phyloP scores from a whole-genome alignment of 768 basidiomycete species.

The Botryobasidium botryosum region DNA sequence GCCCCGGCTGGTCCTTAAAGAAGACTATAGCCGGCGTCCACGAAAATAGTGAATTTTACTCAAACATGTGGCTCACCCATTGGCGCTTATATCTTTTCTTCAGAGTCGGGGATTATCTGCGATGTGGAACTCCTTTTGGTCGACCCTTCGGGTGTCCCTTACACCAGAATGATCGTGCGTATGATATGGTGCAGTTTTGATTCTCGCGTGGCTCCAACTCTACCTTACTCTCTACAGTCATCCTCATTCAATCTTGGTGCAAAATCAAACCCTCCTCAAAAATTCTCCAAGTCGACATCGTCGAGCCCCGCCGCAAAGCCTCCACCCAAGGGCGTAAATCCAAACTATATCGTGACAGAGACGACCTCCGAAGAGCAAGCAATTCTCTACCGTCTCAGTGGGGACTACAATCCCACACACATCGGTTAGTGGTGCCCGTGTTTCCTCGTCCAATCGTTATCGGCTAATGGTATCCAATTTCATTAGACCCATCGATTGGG shows the following conservation, averaged over 20 bases:
- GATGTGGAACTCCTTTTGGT: constrained; percentile 47
- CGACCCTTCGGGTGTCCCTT: constrained; percentile 39
- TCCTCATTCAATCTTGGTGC: constrained; percentile 57
- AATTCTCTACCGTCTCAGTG: constrained; percentile 51
- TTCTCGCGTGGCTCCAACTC: not conserved
- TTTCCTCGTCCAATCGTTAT: not conserved
- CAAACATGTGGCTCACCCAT: not conserved
- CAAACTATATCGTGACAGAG: constrained; percentile 45
- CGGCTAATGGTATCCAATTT: not conserved
- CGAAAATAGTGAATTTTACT: constrained; percentile 48
- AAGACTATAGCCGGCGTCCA: constrained; percentile 47
- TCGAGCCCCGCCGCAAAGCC: constrained; percentile 35
- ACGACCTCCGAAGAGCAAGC: constrained; percentile 48
- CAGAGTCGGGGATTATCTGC: constrained; percentile 61
- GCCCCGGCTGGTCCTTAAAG: constrained; percentile 62
- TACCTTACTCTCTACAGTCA: constrained; percentile 22
- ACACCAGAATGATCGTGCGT: constrained; percentile 45
- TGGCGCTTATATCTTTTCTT: not conserved
- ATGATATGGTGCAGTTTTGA: not conserved
- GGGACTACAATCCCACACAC: constrained; percentile 67
- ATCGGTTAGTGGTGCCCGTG: constrained; percentile 35
- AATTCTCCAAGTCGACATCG: constrained; percentile 40
- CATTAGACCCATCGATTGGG: constrained; percentile 56
- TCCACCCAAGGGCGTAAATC: constrained; percentile 40
- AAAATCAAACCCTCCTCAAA: constrained; percentile 42